Evolutionary conservation across 371 early-diverging fungal species (phyloP), one percentile per base, ranked within the genome.

Genomic region (Zopfochytrium polystomum): DNA sequence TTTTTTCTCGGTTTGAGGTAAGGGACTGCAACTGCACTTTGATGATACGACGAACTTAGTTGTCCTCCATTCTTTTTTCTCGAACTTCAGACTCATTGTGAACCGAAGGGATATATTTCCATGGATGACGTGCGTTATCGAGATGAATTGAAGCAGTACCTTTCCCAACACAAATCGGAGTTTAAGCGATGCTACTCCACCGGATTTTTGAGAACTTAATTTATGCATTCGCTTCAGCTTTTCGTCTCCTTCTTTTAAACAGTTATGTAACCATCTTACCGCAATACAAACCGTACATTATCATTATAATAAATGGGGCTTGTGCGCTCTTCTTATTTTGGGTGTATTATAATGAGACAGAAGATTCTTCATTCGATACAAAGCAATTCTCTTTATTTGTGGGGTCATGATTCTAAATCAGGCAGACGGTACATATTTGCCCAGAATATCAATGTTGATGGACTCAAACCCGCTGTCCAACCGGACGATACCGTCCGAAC

Each of bases 401-500:
- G n/a, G n/a, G n/a, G n/a, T n/a, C n/a, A n/a, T n/a, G n/a, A n/a
- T n/a, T n/a, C n/a, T n/a, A n/a, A n/a, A n/a, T n/a, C n/a, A n/a
- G n/a, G n/a, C n/a, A n/a, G n/a, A n/a, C n/a, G n/a, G n/a, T n/a
- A 58, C 54, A 54, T 53, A 25, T 33, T 55, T 65, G 2, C 51
- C 66, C 30, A 60, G 34, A 44, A 35, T 46, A 22, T 26, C 26
- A 55, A 65, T 23, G 1, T 52, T 53, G 35, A 65, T 60, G 15
- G 56, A 32, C 30, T 65, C 59, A 33, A 56, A 47, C 2, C 76
- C 79, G 56, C 80, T 83, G 50, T 77, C 74, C 31, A 87, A 70
- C 65, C 86, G 80, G 47, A 95, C 87, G 67, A 91, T 84, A 61
- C 88, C 92, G 58, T 90, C 90, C 61, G 85, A 75, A n/a, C n/a